phyloP scores from a whole-genome alignment of 208 protist genomes.

The Leishmania martiniquensis region DNA sequence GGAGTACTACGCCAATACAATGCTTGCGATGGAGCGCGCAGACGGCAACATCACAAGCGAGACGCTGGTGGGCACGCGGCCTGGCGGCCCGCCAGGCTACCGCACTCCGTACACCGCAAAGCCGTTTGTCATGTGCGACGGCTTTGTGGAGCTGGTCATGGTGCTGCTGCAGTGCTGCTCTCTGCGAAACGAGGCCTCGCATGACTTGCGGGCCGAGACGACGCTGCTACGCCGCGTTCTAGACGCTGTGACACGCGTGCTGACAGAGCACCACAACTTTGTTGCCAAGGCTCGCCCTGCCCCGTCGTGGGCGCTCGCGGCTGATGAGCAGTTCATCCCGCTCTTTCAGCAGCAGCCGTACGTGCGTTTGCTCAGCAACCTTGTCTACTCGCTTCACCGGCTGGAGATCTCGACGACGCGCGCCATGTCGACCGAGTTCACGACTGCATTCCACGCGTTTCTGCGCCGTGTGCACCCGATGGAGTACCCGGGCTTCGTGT shows the following conservation, averaged over 20 bases:
- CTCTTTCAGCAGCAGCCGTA: constrained; percentile 98
- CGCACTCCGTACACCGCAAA: constrained; percentile 61
- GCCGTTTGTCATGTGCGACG: constrained; percentile 86
- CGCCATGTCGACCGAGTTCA: constrained; percentile 66
- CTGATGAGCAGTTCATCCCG: constrained; percentile 61
- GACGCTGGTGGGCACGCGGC: constrained; percentile 37
- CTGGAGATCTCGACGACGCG: constrained; percentile 50
- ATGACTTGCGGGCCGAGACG: constrained; percentile 58
- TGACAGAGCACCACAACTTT: constrained; percentile 79
- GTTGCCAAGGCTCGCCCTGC: constrained; percentile 42
- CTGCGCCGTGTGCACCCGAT: constrained; percentile 92
- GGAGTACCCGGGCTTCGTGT: constrained; percentile 97
- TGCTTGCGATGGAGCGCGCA: constrained; percentile 78
- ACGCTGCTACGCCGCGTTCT: constrained; percentile 83
- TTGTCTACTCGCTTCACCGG: constrained; percentile 88
- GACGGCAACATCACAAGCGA: constrained; percentile 31
- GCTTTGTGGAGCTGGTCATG: constrained; percentile 94
- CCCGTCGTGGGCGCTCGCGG: constrained; percentile 44
- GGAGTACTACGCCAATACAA: constrained; percentile 86
- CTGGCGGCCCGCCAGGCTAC: constrained; percentile 71
- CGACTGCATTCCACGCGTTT: constrained; percentile 87
- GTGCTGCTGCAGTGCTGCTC: constrained; percentile 89
- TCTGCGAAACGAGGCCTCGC: constrained; percentile 54
- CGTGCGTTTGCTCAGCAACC: constrained; percentile 94
- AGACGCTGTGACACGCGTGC: constrained; percentile 64